These are phyloP conservation scores for Talaromyces sp. DNA, from an alignment of 2,329 filamentous ascomycete genomes.

Conservation along the genomic window DNA sequence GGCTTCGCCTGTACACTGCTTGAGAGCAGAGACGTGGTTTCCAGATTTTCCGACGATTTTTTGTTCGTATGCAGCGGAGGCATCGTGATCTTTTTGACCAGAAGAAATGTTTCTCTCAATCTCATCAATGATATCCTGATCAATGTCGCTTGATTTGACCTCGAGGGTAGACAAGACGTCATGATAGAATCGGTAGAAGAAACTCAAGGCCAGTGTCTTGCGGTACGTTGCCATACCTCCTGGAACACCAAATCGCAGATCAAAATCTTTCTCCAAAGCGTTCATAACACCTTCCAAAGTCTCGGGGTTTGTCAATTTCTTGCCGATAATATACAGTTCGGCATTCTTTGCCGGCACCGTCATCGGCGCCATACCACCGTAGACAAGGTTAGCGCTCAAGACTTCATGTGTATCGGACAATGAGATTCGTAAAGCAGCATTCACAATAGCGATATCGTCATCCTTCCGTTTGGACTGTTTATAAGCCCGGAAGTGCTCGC, in stretches of 20 bases:
- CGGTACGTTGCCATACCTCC: conserved; percentile 97
- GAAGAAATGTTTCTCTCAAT: conserved; percentile 81
- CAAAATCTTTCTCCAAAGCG: conserved; percentile 84
- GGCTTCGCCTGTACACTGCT: conserved; percentile 90
- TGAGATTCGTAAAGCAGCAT: conserved; percentile 74
- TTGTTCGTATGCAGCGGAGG: conserved; percentile 74
- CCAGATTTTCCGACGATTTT: conserved; percentile 81
- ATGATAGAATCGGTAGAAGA: conserved; percentile 97
- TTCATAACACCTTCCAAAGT: conserved; percentile 89
- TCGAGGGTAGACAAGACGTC: conserved; percentile 67
- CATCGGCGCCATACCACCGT: conserved; percentile 91
- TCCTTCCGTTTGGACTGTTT: conserved; percentile 98
- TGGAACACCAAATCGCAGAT: conserved; percentile 83
- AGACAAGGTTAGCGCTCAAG: conserved; percentile 74
- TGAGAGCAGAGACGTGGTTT: conserved; percentile 84
- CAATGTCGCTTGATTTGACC: conserved; percentile 54
- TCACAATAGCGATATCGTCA: conserved; percentile 97
- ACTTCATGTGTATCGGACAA: conserved; percentile 70
- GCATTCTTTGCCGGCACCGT: conserved; percentile 84
- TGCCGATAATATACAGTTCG: conserved; percentile 71
- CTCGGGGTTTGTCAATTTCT: conserved; percentile 73
- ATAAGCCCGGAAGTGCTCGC: conserved; percentile 84
- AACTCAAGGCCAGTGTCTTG: conserved; percentile 83
- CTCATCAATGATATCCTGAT: conserved; percentile 75
- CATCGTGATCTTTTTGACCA: conserved; percentile 74